Percentiles rank a stretch among this genome's conserved stretches.
Conservation (phyloP, 164 flowering plant genomes). For the Tetrastigma voinierianum region DNA sequence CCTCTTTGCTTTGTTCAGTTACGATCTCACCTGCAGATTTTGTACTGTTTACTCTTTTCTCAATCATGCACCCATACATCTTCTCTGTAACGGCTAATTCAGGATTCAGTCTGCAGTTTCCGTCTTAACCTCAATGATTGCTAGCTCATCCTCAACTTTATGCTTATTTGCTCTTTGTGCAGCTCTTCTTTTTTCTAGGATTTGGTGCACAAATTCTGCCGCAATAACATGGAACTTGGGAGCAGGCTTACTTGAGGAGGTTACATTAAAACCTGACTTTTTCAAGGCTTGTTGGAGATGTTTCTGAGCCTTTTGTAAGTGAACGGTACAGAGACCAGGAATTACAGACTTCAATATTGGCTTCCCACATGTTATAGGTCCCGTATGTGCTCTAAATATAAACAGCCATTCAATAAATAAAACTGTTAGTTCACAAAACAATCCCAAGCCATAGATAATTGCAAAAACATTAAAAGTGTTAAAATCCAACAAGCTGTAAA, state of each 20-base stretch:
- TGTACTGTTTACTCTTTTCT: no score
- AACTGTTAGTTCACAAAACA: not conserved
- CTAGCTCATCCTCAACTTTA: conserved; percentile 28
- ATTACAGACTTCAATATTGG: conserved; percentile 59
- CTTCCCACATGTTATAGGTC: conserved; percentile 60
- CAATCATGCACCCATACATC: no score
- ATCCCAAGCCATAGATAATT: not conserved
- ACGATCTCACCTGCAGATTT: no score
- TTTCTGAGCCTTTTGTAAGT: conserved; percentile 58
- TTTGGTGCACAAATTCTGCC: conserved; percentile 69
- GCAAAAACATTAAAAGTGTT: not conserved
- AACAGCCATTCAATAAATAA: not conserved
- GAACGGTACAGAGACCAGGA: conserved; percentile 60
- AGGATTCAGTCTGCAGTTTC: conserved; percentile 21
- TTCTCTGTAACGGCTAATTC: no score
- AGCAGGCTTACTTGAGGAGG: conserved; percentile 60
- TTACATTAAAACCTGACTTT: conserved; percentile 68
- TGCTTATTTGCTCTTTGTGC: conserved; percentile 17
- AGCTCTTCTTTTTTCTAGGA: conserved; percentile 65
- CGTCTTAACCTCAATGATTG: conserved; percentile 25
- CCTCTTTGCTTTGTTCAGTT: no score
- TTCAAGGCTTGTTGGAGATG: conserved; percentile 55
- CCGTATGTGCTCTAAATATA: conserved; percentile 47
- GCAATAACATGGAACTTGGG: conserved; percentile 72
- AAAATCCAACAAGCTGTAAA: no score